Evolutionary conservation across 805 yeast species (phyloP), one percentile per base, ranked within the genome.

Genomic region (Saccharomycopsis guyanensis): DNA sequence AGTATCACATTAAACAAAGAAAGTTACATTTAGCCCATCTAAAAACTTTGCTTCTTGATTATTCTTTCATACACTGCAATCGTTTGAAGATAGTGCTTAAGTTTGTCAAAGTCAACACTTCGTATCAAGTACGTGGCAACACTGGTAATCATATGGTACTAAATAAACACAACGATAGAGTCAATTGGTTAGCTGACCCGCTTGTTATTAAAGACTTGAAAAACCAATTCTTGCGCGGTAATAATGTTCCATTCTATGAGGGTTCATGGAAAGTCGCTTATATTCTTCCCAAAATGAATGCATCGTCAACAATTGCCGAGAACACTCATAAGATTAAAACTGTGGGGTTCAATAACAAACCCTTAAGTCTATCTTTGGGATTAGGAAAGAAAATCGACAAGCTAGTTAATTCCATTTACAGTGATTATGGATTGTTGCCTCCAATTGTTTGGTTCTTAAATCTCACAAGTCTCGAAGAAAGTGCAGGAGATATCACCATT

Each of bases 401-500:
- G 36, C 10, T 53, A 3, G 10, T 70, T 1, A 58, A 46, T 13
- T 50, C 53, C 3, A 33, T 56, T 1, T 70, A 64, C 42, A 38
- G 49, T 3, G 50, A 53, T 3, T 43, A 51, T n/a, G 42, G 51
- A 22, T 40, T 65, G 2, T 35, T 62, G 3, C 46, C 52, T 1
- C 73, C 72, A 0, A 50, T 43, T 2, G 46, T 56, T 4, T 71
- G 75, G 74, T 58, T 47, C 43, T n/a, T 69, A 1, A 49, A 57
- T 19, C n/a, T 70, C 1, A 24, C n/a, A 1, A 46, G 61, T 23
- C 46, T 46, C 13, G 13, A 31, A 29, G 10, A 39, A 39, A 23
- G 45, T 61, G 22, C 51, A 2, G 24, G 57, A 2, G 75, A 71
- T 58, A 54, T 69, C 1, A 71, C 70, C 48, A 62, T 71, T 23